phyloP scores from a whole-genome alignment of 257 asterid species.

The Thymus mandschuricus region DNA sequence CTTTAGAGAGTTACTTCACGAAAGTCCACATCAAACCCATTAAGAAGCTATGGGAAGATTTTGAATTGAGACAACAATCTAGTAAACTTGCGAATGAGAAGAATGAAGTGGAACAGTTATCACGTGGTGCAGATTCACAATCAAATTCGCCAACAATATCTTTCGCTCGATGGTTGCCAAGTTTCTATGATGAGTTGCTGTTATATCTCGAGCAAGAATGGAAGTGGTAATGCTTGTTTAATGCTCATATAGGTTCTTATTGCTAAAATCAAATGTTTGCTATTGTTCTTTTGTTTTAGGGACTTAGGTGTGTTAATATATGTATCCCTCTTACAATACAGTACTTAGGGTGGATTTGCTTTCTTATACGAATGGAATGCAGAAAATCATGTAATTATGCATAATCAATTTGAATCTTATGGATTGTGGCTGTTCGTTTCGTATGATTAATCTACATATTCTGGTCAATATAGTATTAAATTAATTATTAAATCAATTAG shows the following conservation, averaged over 20 bases:
- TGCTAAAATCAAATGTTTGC: not conserved
- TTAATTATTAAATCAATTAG: not conserved
- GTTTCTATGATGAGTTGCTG: slow-evolving; percentile 89
- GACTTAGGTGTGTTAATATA: slow-evolving; percentile 15
- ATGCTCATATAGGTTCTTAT: not conserved
- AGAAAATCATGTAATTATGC: not conserved
- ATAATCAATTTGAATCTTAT: not conserved
- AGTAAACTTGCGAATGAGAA: slow-evolving; percentile 70
- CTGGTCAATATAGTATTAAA: slow-evolving; percentile 4
- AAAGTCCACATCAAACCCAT: slow-evolving; percentile 84
- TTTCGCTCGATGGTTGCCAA: slow-evolving; percentile 88
- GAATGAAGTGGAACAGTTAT: slow-evolving; percentile 58
- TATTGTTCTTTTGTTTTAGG: slow-evolving; percentile 18
- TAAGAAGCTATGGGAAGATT: slow-evolving; percentile 90
- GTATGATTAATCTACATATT: not conserved
- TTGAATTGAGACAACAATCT: slow-evolving; percentile 74
- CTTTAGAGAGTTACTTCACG: slow-evolving; percentile 78
- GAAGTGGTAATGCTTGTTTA: slow-evolving; percentile 73
- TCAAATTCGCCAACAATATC: slow-evolving; percentile 42
- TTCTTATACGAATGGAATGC: slow-evolving; percentile 6
- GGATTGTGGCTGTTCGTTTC: not conserved
- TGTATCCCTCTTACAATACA: slow-evolving; percentile 7
- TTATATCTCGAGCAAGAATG: slow-evolving; percentile 99
- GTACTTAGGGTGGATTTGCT: slow-evolving; percentile 25
- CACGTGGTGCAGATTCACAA: slow-evolving; percentile 54